Evolutionary conservation across 805 yeast genomes (phyloP).

Genomic region (Priceomyces melissophilus): DNA sequence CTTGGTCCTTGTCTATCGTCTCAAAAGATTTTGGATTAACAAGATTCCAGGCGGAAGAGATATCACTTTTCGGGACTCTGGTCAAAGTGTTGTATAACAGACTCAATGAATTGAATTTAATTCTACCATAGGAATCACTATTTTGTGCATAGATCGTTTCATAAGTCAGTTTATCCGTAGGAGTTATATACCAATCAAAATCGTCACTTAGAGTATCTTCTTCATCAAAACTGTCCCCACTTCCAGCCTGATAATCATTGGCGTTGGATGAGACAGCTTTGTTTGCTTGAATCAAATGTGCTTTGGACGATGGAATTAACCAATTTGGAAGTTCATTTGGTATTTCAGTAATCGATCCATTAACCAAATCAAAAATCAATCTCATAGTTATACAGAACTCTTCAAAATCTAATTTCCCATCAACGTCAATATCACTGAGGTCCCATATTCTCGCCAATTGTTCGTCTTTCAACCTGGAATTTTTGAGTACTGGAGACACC

Average conservation of each 20-base stretch:
- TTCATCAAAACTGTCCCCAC: constrained; percentile 55
- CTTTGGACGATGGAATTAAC: constrained; percentile 88
- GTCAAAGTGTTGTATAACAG: constrained; percentile 65
- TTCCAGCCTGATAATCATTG: constrained; percentile 8
- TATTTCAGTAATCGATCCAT: constrained; percentile 53
- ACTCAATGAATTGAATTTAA: constrained; percentile 66
- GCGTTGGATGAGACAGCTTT: constrained; percentile 47
- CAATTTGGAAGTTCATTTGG: constrained; percentile 83
- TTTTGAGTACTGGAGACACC: constrained; percentile 81
- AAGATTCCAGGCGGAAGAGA: constrained; percentile 89
- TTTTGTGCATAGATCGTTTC: constrained; percentile 73
- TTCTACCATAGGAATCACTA: constrained; percentile 75
- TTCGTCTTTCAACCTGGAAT: constrained; percentile 77
- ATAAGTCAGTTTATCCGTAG: constrained; percentile 75
- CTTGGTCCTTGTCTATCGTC: constrained; percentile 91
- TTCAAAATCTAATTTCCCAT: constrained; percentile 90
- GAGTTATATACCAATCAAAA: constrained; percentile 96
- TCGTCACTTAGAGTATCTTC: constrained; percentile 57
- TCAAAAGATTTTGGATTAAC: constrained; percentile 87
- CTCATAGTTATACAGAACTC: constrained; percentile 98
- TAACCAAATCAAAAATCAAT: constrained; percentile 84
- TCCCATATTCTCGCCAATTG: constrained; percentile 86
- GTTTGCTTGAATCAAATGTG: constrained; percentile 82
- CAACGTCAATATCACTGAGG: constrained; percentile 87
- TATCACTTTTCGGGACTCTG: constrained; percentile 78